Base-by-base conservation (phyloP, 176 grass and related monocot genomes). In the Zoysia japonica region DNA sequence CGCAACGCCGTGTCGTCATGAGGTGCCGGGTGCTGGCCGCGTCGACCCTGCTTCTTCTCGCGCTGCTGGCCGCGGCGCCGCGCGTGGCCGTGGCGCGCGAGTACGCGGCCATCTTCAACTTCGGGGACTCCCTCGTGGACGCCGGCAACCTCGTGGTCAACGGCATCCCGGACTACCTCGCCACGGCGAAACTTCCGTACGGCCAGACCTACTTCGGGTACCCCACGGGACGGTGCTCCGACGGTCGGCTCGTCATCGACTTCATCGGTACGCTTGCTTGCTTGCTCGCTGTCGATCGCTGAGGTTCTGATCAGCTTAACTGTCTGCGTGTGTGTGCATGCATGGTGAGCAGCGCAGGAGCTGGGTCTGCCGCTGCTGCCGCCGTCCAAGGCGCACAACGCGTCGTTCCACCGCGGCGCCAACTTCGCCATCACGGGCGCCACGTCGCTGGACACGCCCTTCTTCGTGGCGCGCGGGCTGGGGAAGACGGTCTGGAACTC, bases 381-480 rank as follows among this genome's bases (percentile, higher is more conserved):
- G 47, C 93, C 93, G 43, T 97, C 93, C 6, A 93, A 93, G 89
- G 90, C 90, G 38, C 71, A 65, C 51, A 93, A 93, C 76, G 86
- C 91, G 6, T 78, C 84, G 67, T 97, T 97, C 85, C 86, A 80
- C 74, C 81, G 82, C 0, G 93, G 93, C 64, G 93, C 93, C 54
- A 97, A 97, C 89, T 97, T 97, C 67, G 93, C 93, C 61, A 89
- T 93, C 46, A 97, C 93, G 13, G 93, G 90, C 12, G 90, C 88
- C 12, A 97, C 93, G 55, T 77, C 93, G 43, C 84, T 97, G 9
- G 93, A 93, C 81, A 91, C 81, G 65, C 70, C 78, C 6, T 97
- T 91, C 78, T 97, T 93, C 78, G 41, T 75, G 47, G 76, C 28
- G 1, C 87, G 87, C 62, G 93, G 93, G 1, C 82, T 97, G 1